Base-by-base conservation (phyloP, 2,329 filamentous ascomycete genomes). In the Xylariaceae sp. region DNA sequence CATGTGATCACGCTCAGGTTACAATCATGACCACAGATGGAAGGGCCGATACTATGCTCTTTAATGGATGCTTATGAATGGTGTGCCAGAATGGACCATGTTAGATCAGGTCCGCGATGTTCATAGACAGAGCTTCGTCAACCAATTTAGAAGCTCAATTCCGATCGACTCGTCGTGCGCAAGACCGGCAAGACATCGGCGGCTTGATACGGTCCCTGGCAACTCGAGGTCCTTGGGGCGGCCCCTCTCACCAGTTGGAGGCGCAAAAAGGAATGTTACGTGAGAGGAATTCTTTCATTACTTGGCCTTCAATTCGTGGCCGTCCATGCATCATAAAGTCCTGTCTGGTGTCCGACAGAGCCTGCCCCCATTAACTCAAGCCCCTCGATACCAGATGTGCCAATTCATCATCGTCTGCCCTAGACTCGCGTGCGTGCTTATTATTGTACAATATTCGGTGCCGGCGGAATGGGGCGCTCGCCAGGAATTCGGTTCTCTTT, bases 371-470 rank as follows among this genome's bases (percentile, higher is more conserved):
- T 53, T 23, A 57, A 54, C 53, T 49, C 23, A 54, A 55, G 49
- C 51, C 48, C 51, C n/a, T 8, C 51, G 35, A 55, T 59, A 51
- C 55, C 15, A 42, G 1, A 57, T 49, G 52, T 54, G 54, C 54
- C 37, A 53, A 52, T 51, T 55, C 54, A 45, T 63, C 50, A 59
- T 61, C 53, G 47, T 58, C 61, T 60, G 15, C 51, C 56, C 53
- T 51, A 4, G 35, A 50, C 39, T 61, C 57, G 42, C 42, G 11
- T 35, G 48, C 48, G 10, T 50, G 56, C 56, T 61, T 54, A 51
- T 64, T 51, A 63, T 63, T 45, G 63, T 63, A 64, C 62, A 64
- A 44, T 49, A 59, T 62, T 63, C 62, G 59, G 51, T 49, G 48
- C 48, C 51, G 51, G 55, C 49, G 37, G 53, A 37, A 39, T 47